Evolutionary conservation across 2,329 filamentous ascomycete species (phyloP), one percentile per base, ranked within the genome.

Genomic region (Stagonosporopsis cucurbitacearum): DNA sequence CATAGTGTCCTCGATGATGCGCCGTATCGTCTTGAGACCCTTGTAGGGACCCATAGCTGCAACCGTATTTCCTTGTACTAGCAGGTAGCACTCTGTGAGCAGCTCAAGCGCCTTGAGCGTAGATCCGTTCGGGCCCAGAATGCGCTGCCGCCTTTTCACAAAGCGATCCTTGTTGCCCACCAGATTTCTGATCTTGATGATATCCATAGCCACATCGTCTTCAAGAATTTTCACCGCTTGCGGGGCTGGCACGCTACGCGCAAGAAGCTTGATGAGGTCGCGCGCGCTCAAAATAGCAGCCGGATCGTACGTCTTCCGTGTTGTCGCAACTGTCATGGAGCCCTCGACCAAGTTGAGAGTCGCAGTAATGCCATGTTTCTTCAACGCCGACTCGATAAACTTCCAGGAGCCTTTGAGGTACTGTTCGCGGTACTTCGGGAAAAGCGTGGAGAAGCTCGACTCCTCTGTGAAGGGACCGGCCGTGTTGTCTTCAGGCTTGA

Each of bases 51-150:
- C 95, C 65, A 99, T 97, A 5, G 86, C 89, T 0, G 88, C 87
- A 25, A 99, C 95, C 0, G 95, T 98, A 77, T 96, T 98, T 64
- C 95, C 95, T 75, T 99, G 95, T 0, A 99, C 95, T 37, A 98
- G 84, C 49, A 99, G 90, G 75, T 98, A 74, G 53, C 91, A 96
- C 69, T 88, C 82, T 0, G 95, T 99, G 50, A 99, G 84, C 2
- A 98, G 84, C 76, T 98, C 92, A 25, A 99, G 84, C 1, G 95
- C 95, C 75, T 98, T 98, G 49, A 99, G 82, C 2, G 95, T 99
- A 44, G 90, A 92, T 33, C 94, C 95, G 63, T 91, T 90, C 15
- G 94, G 93, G 0, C 95, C 95, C 22, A 99, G 82, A 55, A 99
- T 95, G 53, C 95, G 84, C 78, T 99, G 95, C 44, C 95, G 86